Conservation (phyloP, 2,329 filamentous ascomycete genomes). For the Diaporthe aspalathi region DNA sequence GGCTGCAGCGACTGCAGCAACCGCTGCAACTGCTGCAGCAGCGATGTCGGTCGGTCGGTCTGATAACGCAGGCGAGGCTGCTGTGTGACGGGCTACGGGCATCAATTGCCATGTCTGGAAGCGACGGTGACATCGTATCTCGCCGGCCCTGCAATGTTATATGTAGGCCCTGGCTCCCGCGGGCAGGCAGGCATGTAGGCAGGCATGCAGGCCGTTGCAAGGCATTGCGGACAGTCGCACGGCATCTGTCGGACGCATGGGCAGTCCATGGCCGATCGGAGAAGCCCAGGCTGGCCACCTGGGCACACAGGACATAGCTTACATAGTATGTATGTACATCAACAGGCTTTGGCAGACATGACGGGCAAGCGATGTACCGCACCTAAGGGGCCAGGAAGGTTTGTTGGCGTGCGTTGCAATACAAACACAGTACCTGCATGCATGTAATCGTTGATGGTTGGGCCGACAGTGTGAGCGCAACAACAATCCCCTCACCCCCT, state of each 20-base stretch:
- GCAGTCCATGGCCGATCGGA: neutral
- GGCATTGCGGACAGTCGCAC: slow-evolving; percentile 9
- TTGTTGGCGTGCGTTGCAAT: slow-evolving; percentile 26
- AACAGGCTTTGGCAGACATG: neutral
- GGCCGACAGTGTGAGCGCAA: neutral
- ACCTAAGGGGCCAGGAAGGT: slow-evolving; percentile 12
- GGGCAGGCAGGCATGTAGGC: slow-evolving; percentile 4
- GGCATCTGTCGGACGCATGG: slow-evolving; percentile 7
- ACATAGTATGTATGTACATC: neutral
- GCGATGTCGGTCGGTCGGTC: slow-evolving; percentile 15
- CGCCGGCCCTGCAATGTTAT: neutral
- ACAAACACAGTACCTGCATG: slow-evolving; percentile 27
- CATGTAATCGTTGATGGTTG: slow-evolving; percentile 1
- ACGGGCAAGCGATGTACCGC: slow-evolving; percentile 2
- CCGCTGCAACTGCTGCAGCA: neutral
- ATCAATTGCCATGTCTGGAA: slow-evolving; percentile 6
- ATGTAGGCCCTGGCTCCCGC: neutral
- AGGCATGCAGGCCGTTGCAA: neutral
- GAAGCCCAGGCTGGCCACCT: slow-evolving; percentile 2
- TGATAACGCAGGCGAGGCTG: slow-evolving; percentile 28
- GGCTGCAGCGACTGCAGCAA: neutral
- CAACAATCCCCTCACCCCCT: neutral
- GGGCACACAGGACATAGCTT: neutral
- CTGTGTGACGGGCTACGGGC: slow-evolving; percentile 14
- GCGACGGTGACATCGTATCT: slow-evolving; percentile 25